Evolutionary conservation across 192 early-diverging fungal genomes (phyloP).

Genomic region (Coemansia sp.): DNA sequence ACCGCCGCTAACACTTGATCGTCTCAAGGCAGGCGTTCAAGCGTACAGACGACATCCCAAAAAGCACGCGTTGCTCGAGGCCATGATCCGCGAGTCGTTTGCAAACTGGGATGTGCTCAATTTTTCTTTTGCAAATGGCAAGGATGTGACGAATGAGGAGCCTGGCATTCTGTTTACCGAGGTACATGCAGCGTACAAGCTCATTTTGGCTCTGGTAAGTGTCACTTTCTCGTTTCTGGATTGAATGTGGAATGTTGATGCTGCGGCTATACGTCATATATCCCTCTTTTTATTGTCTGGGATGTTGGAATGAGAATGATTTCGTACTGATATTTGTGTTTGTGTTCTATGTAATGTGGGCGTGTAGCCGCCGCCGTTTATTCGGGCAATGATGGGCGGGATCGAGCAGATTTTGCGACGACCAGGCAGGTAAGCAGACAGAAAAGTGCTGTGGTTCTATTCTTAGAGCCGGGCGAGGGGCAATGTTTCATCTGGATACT

Average conservation of each 20-base stretch:
- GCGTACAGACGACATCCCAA: constrained; percentile 36
- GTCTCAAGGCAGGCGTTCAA: constrained; percentile 43
- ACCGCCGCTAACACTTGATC: constrained; percentile 48
- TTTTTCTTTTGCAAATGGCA: constrained; percentile 61
- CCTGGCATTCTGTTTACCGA: constrained; percentile 65
- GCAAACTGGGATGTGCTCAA: constrained; percentile 63
- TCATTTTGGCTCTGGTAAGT: constrained; percentile 58
- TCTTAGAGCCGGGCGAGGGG: background rate
- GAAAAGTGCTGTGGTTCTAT: constrained; percentile 5
- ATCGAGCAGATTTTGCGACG: constrained; percentile 70
- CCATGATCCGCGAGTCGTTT: constrained; percentile 56
- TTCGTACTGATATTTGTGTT: too few species aligned
- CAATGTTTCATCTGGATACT: background rate
- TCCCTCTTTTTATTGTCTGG: too few species aligned
- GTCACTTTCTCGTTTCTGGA: constrained; percentile 1
- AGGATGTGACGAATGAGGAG: constrained; percentile 46
- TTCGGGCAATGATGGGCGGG: constrained; percentile 74
- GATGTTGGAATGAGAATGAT: too few species aligned
- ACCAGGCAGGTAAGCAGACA: constrained; percentile 37
- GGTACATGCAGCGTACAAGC: constrained; percentile 63
- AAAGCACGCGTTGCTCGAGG: constrained; percentile 48
- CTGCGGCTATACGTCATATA: too few species aligned
- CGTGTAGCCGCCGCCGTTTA: constrained; percentile 57
- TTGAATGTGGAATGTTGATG: background rate
- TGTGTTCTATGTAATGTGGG: background rate